These are phyloP conservation scores for Diaporthe helianthi DNA, from an alignment of 2,329 filamentous ascomycete species.

Conservation along the genomic window DNA sequence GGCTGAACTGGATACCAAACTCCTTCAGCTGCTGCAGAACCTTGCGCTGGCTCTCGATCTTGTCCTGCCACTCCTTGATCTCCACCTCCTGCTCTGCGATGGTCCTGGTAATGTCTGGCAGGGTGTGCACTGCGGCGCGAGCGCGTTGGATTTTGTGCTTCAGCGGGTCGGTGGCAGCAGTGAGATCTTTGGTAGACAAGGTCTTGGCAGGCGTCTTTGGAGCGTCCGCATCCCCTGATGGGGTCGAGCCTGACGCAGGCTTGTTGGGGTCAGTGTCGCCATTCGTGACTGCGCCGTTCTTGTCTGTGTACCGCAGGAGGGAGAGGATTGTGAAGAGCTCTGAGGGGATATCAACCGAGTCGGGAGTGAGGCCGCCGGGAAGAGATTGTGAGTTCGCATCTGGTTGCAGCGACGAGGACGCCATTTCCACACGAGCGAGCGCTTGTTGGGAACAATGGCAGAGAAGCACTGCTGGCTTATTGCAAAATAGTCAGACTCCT, in stretches of 20 bases:
- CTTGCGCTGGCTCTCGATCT: slow-evolving; percentile 67
- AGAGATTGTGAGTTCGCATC: slow-evolving; percentile 48
- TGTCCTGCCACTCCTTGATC: slow-evolving; percentile 69
- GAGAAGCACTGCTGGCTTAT: not conserved
- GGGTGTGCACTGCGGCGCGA: slow-evolving; percentile 65
- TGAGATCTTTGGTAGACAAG: slow-evolving; percentile 74
- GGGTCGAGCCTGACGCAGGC: slow-evolving; percentile 32
- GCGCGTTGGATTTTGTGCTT: slow-evolving; percentile 87
- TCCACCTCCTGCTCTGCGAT: slow-evolving; percentile 75
- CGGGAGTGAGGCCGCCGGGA: slow-evolving; percentile 74
- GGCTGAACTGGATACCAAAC: slow-evolving; percentile 52
- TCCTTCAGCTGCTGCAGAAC: slow-evolving; percentile 63
- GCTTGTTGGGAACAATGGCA: not conserved
- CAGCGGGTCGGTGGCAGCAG: slow-evolving; percentile 77
- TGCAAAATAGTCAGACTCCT: not conserved
- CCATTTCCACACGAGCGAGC: not conserved
- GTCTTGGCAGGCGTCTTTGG: slow-evolving; percentile 42
- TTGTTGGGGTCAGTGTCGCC: slow-evolving; percentile 36
- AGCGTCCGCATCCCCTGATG: slow-evolving; percentile 34
- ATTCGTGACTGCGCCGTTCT: slow-evolving; percentile 40
- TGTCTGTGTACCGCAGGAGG: slow-evolving; percentile 65
- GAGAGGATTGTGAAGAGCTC: slow-evolving; percentile 80
- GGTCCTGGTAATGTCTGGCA: slow-evolving; percentile 74
- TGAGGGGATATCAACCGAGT: slow-evolving; percentile 85
- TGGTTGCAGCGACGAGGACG: not conserved